Conservation (phyloP, 2,329 filamentous ascomycete genomes). For the Penicillium sp. region DNA sequence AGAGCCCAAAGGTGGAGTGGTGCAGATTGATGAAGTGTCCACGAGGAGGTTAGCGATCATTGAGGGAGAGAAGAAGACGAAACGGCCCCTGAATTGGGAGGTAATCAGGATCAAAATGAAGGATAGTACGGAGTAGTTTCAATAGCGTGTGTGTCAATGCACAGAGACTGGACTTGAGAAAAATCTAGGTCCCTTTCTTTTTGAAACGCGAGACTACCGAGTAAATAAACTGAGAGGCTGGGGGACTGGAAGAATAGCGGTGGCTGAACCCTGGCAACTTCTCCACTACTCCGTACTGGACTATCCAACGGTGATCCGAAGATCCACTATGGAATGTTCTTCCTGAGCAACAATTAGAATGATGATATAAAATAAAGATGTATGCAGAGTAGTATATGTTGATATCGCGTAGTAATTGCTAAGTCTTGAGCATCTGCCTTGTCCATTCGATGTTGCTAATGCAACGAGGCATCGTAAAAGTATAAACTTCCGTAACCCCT, state of each 20-base stretch:
- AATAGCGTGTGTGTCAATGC: slow-evolving; percentile 16
- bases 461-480: background rate
- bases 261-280: slow-evolving; percentile 39
- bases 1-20: slow-evolving; percentile 10
- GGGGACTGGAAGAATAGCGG: slow-evolving; percentile 38
- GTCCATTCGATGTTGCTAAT: background rate
- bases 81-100: background rate
- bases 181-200: background rate
- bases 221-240: slow-evolving; percentile 35
- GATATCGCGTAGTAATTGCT: background rate
- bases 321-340: slow-evolving; percentile 32
- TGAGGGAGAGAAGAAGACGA: background rate
- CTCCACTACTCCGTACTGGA: background rate
- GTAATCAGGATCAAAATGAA: background rate
- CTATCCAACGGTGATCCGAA: slow-evolving; percentile 16
- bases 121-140: slow-evolving; percentile 7
- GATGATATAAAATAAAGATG: background rate
- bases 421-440: background rate
- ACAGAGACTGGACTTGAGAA: slow-evolving; percentile 4
- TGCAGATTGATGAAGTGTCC: slow-evolving; percentile 8
- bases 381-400: background rate
- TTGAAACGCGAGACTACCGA: slow-evolving; percentile 19
- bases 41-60: background rate
- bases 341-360: background rate
- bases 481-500: background rate